These are phyloP conservation scores for Nakazawaea siamensis DNA, from an alignment of 805 yeast genomes.

Conservation along the genomic window DNA sequence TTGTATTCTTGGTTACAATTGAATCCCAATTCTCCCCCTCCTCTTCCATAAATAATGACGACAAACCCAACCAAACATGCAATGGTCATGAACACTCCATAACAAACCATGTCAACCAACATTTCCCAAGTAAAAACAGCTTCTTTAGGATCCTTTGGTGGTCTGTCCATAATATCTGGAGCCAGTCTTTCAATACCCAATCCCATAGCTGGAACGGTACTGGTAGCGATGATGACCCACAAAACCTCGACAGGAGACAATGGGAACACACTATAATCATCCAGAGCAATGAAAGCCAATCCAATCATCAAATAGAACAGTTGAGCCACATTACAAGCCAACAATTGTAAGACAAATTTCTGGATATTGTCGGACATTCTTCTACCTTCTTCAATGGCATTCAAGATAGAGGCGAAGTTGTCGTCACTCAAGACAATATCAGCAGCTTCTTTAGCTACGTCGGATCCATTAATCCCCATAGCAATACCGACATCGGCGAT, in stretches of 20 bases:
- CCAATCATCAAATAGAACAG: conserved; percentile 65
- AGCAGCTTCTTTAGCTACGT: conserved; percentile 79
- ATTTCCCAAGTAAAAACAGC: conserved; percentile 61
- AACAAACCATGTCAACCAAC: conserved; percentile 58
- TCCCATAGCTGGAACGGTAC: conserved; percentile 83
- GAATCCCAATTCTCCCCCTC: conserved; percentile 55
- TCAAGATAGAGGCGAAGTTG: conserved; percentile 70
- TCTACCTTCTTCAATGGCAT: conserved; percentile 76
- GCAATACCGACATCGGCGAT: conserved; percentile 79
- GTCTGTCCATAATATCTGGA: conserved; percentile 53
- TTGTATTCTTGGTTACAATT: conserved; percentile 49
- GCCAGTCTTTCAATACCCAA: conserved; percentile 61
- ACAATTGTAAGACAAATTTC: conserved; percentile 65
- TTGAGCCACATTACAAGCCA: conserved; percentile 68
- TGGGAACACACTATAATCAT: conserved; percentile 71
- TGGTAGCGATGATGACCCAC: conserved; percentile 73
- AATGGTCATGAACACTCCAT: conserved; percentile 68
- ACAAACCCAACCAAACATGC: conserved; percentile 63
- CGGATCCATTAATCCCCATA: conserved; percentile 76
- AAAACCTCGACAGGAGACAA: conserved; percentile 72
- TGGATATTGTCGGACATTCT: conserved; percentile 74
- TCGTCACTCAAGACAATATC: conserved; percentile 72
- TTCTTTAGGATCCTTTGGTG: conserved; percentile 49
- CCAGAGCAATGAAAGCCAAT: conserved; percentile 55
- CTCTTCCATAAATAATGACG: conserved; percentile 57